Evolutionary conservation across 225 moss, liverwort and hornwort genomes (phyloP), one percentile per base, ranked within the genome.

Genomic region (Pleurozium schreberi): DNA sequence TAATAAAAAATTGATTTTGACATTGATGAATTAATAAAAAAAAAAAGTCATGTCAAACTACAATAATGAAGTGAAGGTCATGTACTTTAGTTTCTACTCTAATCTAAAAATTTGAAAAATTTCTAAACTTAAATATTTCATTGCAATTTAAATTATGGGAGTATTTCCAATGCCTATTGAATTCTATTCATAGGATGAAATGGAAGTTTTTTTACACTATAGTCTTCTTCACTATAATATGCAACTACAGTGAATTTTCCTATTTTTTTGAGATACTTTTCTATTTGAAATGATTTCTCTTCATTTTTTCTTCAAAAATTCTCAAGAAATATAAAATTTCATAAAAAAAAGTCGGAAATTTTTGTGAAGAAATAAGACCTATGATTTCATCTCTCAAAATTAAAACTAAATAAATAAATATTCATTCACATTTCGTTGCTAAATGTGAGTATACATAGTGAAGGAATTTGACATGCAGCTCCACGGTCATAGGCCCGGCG

Each of bases 71-170:
- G 18, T 31, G 11, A 47, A 31, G 1, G 1, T 47, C 19, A 31
- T 31, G 0, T 11, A 47, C 20, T 47, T 45, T 0, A 45, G 1
- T 30, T 47, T 30, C 2, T 11, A 30, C 4, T 74, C 2, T 4
- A 47, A 18, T 74, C 0, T 10, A 0, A 47, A 30, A 2, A 1
- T 47, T 47, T 19, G 2, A 6, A 31, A 18, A 47, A 11, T 11
- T 45, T 18, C 45, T 18, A 30, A 28, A 28, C 28, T 18, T 30
- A 0, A 45, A 45, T 28, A 28, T 17, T 30, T 45, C 0, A 30
- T 45, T 45, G 6, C 30, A 73, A 18, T 73, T 45, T 45, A 16
- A 40, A 42, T 0, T 0, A 0, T 27, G 6, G 9, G 5, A 5
- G 0, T 71, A 71, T 43, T 71, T 17, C 3, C 15, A 5, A 43